These are phyloP conservation scores for Beauveria pseudobassiana DNA, from an alignment of 2,329 filamentous ascomycete genomes.

Conservation along the genomic window DNA sequence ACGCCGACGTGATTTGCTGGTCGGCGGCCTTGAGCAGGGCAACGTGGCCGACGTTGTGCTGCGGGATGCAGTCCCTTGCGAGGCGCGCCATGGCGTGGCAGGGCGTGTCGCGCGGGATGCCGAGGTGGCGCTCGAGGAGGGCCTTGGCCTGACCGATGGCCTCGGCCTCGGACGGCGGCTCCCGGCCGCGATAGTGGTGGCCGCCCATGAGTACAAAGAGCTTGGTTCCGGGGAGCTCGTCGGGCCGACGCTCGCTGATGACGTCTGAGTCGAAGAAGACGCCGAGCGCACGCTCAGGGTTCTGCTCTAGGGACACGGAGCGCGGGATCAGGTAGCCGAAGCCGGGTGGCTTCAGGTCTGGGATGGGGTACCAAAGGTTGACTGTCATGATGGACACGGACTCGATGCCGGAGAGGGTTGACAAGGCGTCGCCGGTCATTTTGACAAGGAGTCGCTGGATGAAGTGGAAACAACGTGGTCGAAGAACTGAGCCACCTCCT, in stretches of 20 bases:
- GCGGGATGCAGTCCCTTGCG: slow-evolving; percentile 72
- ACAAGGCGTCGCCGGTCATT: slow-evolving; percentile 31
- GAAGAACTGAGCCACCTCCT: slow-evolving; percentile 26
- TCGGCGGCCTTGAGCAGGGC: slow-evolving; percentile 51
- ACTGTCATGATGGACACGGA: slow-evolving; percentile 85
- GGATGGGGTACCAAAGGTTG: slow-evolving; percentile 73
- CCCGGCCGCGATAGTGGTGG: slow-evolving; percentile 65
- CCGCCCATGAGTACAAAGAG: slow-evolving; percentile 92
- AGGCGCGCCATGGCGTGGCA: slow-evolving; percentile 52
- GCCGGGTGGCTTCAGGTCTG: slow-evolving; percentile 57
- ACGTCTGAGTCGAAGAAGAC: slow-evolving; percentile 84
- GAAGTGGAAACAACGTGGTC: slow-evolving; percentile 61
- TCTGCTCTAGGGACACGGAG: slow-evolving; percentile 59
- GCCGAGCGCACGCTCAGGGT: slow-evolving; percentile 77
- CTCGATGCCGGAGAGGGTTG: slow-evolving; percentile 44
- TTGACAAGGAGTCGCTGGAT: slow-evolving; percentile 38
- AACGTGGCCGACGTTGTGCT: slow-evolving; percentile 76
- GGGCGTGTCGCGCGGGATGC: slow-evolving; percentile 54
- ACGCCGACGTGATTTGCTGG: slow-evolving; percentile 45
- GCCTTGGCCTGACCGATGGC: slow-evolving; percentile 62
- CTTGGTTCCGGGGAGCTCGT: slow-evolving; percentile 63
- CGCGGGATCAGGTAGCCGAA: slow-evolving; percentile 91
- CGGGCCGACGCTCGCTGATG: slow-evolving; percentile 35
- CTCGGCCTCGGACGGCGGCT: slow-evolving; percentile 52
- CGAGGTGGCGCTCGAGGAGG: slow-evolving; percentile 66